Conservation (phyloP, 2,329 filamentous ascomycete species). For the Penicillium aurantiogriseum region DNA sequence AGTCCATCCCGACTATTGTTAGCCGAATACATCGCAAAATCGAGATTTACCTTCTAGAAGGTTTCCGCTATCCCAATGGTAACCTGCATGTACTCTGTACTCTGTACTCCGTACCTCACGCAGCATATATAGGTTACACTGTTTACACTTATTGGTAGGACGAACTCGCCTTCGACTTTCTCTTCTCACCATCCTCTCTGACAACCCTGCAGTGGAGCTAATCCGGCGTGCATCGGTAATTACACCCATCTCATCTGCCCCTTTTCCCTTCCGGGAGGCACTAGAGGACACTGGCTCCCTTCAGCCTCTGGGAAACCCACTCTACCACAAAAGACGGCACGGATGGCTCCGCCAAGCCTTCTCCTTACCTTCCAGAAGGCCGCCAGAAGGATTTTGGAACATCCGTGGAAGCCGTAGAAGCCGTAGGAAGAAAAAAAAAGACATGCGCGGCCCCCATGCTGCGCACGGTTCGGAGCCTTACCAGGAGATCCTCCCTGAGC, state of each 20-base stretch:
- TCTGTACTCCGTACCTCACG: not conserved
- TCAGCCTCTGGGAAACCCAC: conserved; percentile 20
- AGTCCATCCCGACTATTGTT: conserved; percentile 24
- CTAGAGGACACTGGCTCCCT: conserved; percentile 17
- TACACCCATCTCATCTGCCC: conserved; percentile 16
- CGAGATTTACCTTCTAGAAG: conserved; percentile 35
- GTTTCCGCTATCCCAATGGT: conserved; percentile 19
- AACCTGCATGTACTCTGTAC: not conserved
- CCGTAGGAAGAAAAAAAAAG: conserved; percentile 14
- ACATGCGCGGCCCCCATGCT: conserved; percentile 14
- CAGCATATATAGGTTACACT: not conserved
- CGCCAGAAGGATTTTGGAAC: conserved; percentile 27
- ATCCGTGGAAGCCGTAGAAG: conserved; percentile 7
- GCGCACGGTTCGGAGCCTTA: conserved; percentile 21
- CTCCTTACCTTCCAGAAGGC: conserved; percentile 26
- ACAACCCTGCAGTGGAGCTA: conserved; percentile 1
- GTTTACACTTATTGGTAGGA: not conserved
- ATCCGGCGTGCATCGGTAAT: conserved; percentile 20
- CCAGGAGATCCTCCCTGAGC: conserved; percentile 1
- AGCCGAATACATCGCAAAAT: conserved; percentile 27
- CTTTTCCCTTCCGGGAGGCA: conserved; percentile 15
- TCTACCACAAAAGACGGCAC: conserved; percentile 21
- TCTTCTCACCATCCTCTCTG: not conserved
- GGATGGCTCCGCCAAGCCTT: conserved; percentile 22
- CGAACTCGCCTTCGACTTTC: not conserved